Evolutionary conservation across 192 early-diverging fungal genomes (phyloP).

Genomic region (Coemansia sp.): DNA sequence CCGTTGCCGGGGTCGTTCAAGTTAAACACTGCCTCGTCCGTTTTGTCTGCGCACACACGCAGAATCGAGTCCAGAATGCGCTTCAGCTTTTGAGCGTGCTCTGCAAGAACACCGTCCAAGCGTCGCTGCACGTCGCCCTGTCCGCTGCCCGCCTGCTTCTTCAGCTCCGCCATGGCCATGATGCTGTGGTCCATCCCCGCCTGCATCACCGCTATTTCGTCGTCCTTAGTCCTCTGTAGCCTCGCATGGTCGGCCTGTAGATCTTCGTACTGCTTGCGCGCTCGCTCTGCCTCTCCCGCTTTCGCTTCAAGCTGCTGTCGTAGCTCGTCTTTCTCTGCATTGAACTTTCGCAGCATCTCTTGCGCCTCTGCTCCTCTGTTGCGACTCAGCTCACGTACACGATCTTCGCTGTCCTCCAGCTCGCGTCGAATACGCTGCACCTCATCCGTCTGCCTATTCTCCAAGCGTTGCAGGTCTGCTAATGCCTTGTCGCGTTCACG

Average conservation of each 20-base stretch:
- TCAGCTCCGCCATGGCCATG: slow-evolving; percentile 67
- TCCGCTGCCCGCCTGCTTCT: slow-evolving; percentile 55
- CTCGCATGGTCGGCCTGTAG: slow-evolving; percentile 37
- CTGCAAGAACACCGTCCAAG: slow-evolving; percentile 62
- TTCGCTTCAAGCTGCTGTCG: slow-evolving; percentile 59
- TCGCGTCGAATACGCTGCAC: slow-evolving; percentile 76
- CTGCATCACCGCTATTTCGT: slow-evolving; percentile 75
- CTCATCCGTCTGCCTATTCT: slow-evolving; percentile 80
- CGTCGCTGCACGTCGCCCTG: slow-evolving; percentile 62
- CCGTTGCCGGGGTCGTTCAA: slow-evolving; percentile 76
- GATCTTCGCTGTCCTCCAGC: slow-evolving; percentile 72
- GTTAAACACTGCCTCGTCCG: slow-evolving; percentile 87
- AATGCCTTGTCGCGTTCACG: slow-evolving; percentile 84
- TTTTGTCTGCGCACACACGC: slow-evolving; percentile 79
- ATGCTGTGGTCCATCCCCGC: slow-evolving; percentile 82
- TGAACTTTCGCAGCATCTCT: slow-evolving; percentile 76
- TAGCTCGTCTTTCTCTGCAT: slow-evolving; percentile 78
- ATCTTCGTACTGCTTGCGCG: slow-evolving; percentile 48
- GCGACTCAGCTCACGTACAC: slow-evolving; percentile 73
- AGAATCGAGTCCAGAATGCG: slow-evolving; percentile 85
- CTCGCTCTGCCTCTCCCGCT: slow-evolving; percentile 33
- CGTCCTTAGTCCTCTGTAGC: slow-evolving; percentile 61
- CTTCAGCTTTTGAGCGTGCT: slow-evolving; percentile 68
- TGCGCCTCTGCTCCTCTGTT: slow-evolving; percentile 83
- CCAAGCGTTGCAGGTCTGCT: slow-evolving; percentile 76